Base-by-base conservation (phyloP, 1,284 basidiomycete species). In the Ganoderma meredithae region DNA sequence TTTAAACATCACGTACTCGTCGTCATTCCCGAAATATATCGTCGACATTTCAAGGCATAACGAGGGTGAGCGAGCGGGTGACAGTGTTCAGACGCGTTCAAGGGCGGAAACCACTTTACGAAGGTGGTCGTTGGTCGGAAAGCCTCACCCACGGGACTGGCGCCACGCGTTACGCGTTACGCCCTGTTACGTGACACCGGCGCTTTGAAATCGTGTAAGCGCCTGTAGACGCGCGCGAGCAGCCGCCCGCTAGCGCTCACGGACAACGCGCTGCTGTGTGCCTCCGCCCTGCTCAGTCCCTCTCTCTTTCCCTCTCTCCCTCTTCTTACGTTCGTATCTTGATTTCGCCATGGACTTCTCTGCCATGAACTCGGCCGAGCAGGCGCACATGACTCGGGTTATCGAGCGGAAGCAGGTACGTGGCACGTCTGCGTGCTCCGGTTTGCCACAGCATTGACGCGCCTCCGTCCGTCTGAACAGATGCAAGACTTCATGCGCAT, bases 401-500 rank as follows among this genome's bases (percentile, higher is more conserved):
- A 95, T 98, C 71, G 96, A 97, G 84, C 95, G 94, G 85, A 96
- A 94, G 84, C 96, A 97, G 91, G 95, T 92, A 70, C 63, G 83
- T 75, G 36, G 33, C 27, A 39, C 36, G 33, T 58, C 55, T 58
- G 41, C 25, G 22, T 22, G 8, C 40, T n/a, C 36, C 36, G 33
- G 33, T 39, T 4, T 60, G 58, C 58, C 58, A 60, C 40, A 13
- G 15, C 22, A 66, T 19, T 71, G 61, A 65, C 61, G 22, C 65
- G 55, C 13, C 39, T 25, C 27, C 12, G 47, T 22, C 36, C 43
- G 33, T 62, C 31, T 64, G 55, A 56, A n/a, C 81, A 99, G 95
- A 98, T 99, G 96, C 95, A 97, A 86, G 97, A 99, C 84, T 99
- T 99, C 77, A 87, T 99, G 86, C 88, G 87, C 77, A 92, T 99